phyloP scores from a whole-genome alignment of 352 stramenopile genomes.

The Ochromonadaceae sp. region DNA sequence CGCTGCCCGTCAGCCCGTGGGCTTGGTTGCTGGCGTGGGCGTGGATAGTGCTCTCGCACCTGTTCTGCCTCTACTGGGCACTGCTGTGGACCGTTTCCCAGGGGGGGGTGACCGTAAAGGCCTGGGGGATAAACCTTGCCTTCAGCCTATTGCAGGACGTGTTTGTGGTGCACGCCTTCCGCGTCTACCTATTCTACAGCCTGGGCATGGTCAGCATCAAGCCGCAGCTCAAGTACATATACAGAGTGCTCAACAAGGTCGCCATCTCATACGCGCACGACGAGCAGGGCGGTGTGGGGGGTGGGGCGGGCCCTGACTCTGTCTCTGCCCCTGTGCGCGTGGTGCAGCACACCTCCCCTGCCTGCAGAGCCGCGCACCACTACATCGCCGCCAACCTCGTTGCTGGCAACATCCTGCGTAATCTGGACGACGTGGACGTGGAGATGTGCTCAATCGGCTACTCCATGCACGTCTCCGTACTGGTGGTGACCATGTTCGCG shows the following conservation, averaged over 20 bases:
- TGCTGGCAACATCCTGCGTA: background rate
- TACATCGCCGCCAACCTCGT: background rate
- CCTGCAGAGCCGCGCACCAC: background rate
- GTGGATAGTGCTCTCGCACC: background rate
- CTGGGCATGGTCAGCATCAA: background rate
- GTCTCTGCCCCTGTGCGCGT: too few relatives aligned
- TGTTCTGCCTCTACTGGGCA: slow-evolving; percentile 1
- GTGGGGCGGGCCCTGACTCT: too few relatives aligned
- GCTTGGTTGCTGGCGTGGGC: background rate
- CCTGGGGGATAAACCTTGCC: background rate
- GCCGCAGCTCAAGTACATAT: slow-evolving; percentile 4
- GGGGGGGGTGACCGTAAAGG: background rate
- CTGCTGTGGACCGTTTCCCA: background rate
- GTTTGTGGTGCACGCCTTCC: background rate
- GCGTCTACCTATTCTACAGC: background rate
- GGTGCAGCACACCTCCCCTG: background rate
- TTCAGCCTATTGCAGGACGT: background rate
- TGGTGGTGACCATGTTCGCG: too few relatives aligned
- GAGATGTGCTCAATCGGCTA: too few relatives aligned
- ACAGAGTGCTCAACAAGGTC: too few relatives aligned
- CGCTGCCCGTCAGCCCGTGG: background rate
- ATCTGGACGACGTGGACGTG: background rate
- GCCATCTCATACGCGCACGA: too few relatives aligned
- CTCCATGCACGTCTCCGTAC: too few relatives aligned
- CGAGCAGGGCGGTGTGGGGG: too few relatives aligned